Evolutionary conservation across 2,329 filamentous ascomycete species (phyloP).

Genomic region (Clathrospora elynae): DNA sequence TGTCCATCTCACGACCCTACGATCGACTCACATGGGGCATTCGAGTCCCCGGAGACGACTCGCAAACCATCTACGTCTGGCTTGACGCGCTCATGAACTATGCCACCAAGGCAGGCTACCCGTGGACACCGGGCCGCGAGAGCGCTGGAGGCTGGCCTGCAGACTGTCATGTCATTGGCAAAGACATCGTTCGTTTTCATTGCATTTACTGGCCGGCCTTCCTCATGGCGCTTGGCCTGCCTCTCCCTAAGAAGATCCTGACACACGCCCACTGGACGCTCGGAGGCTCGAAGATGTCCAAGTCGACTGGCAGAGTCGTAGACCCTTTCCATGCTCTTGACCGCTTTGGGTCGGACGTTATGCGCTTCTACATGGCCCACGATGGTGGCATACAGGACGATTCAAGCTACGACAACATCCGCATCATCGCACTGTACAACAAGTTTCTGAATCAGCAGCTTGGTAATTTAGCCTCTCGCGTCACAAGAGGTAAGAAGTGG

Average conservation of each 20-base stretch:
- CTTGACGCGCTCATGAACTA: constrained; percentile 96
- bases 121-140: constrained; percentile 71
- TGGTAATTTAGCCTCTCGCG: constrained; percentile 77
- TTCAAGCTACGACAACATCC: constrained; percentile 80
- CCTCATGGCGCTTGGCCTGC: constrained; percentile 82
- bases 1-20: constrained; percentile 84
- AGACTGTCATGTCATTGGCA: constrained; percentile 89
- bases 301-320: constrained; percentile 92
- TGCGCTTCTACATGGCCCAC: constrained; percentile 87
- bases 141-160: constrained; percentile 78
- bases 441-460: constrained; percentile 77
- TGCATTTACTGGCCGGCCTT: constrained; percentile 98
- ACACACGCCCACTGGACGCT: constrained; percentile 97
- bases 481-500: constrained; percentile 72
- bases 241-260: constrained; percentile 77
- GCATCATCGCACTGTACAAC: constrained; percentile 76
- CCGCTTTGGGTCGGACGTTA: constrained; percentile 81
- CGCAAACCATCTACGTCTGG: constrained; percentile 97
- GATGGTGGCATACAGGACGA: constrained; percentile 79
- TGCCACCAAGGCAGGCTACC: constrained; percentile 84
- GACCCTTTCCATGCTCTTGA: constrained; percentile 92
- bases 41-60: constrained; percentile 78
- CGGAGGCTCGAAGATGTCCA: constrained; percentile 91
- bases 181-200: constrained; percentile 94
- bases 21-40: constrained; percentile 86